Conservation (phyloP, 2,329 filamentous ascomycete species). For the Ophiocordyceps sinensis region DNA sequence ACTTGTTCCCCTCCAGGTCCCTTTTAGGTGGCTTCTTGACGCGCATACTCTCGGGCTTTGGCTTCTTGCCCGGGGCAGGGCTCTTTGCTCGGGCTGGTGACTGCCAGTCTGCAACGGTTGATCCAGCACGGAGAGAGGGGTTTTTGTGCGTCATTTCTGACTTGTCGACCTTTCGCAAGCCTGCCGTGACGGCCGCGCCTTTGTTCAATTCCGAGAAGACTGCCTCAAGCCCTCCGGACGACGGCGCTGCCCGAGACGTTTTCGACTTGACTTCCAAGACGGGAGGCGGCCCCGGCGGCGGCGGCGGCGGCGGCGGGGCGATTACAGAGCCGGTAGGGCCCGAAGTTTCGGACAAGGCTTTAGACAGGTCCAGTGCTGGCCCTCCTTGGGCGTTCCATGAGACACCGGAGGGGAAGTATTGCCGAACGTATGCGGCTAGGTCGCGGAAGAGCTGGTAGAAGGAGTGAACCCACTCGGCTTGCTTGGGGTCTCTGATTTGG, state of each 20-base stretch:
- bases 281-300: conserved; percentile 57
- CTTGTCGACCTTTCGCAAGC: conserved; percentile 83
- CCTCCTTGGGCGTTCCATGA: conserved; percentile 74
- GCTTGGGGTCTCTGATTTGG: conserved; percentile 53
- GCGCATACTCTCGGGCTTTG: conserved; percentile 74
- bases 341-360: conserved; percentile 32
- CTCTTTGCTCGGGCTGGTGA: conserved; percentile 56
- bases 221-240: conserved; percentile 56
- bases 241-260: conserved; percentile 9
- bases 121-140: conserved; percentile 62
- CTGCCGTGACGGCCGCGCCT: conserved; percentile 74
- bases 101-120: conserved; percentile 49
- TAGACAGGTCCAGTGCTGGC: conserved; percentile 51
- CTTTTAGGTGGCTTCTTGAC: conserved; percentile 68
- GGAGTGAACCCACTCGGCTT: conserved; percentile 81
- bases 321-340: conserved; percentile 22
- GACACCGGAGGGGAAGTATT: conserved; percentile 65
- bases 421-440: conserved; percentile 70
- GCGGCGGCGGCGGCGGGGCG: conserved; percentile 46
- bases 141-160: conserved; percentile 99
- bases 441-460: conserved; percentile 85
- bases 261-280: conserved; percentile 44
- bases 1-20: conserved; percentile 80
- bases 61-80: conserved; percentile 75
- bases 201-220: conserved; percentile 89